Base-by-base conservation (phyloP, 2,329 filamentous ascomycete species). In the Blastomyces gilchristii region DNA sequence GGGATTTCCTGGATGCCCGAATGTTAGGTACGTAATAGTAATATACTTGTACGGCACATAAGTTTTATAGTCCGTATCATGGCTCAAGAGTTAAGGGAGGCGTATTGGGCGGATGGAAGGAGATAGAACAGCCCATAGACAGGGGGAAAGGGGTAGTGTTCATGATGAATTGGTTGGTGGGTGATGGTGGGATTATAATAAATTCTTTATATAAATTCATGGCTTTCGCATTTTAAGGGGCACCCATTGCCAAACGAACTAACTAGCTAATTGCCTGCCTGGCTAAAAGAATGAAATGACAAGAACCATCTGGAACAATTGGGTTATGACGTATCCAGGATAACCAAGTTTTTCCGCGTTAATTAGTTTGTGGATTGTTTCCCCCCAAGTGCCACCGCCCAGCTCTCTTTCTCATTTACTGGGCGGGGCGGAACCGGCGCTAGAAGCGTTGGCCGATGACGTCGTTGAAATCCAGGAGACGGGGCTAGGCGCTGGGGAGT, bases 391-490 rank as follows among this genome's bases (percentile, higher is more conserved):
- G 31, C 31, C 31, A 34, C 31, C 31, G 31, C 31, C 31, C 31
- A 34, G 5, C 31, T 34, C 31, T 34, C 11, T 16, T 25, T 34
- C 31, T 5, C 34, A 9, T 37, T 11, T 11, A 31, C 34, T 37
- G 34, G 34, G 34, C 34, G 34, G 34, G 34, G 34, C 34, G 34
- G 34, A 37, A 37, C 0, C 8, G 34, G 39, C n/a, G 11, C n/a
- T 47, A 14, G 39, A 12, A 31, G 49, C 16, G 9, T 37, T 41
- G 34, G 58, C 47, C 28, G 60, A 64, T 65, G 64, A 65, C 64
- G 64, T 65, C 62, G 60, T 60, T 61, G 60, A 58, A 9, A 1
- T 54, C 11, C 34, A 6, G 45, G 8, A 3, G 45, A 9, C 43
- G 47, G 18, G 37, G 11, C 22, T 9, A 34, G 28, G 16, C 39